Evolutionary conservation across 305 asterid genomes (phyloP), one percentile per base, ranked within the genome.

Genomic region (Lippia alba): DNA sequence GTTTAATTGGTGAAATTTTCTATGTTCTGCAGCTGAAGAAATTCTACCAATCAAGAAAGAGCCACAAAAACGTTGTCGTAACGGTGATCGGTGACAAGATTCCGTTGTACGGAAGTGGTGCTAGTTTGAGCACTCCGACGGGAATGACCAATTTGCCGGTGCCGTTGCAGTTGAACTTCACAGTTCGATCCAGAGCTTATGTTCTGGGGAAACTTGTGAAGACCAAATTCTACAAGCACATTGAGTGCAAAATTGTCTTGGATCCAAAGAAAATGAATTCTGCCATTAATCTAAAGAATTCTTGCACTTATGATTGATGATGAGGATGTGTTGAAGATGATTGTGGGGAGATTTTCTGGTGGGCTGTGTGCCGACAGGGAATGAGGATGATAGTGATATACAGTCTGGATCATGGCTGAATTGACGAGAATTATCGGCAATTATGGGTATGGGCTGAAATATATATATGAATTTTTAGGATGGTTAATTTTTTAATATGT

Each of bases 121-220:
- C 96, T 46, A 75, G 83, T 84, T 59, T 92, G 87, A 85, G 85
- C 80, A 86, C 87, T 0, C 83, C 85, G 10, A 71, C 81, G 4
- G 97, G 96, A 66, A 67, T 87, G 10, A 81, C 92, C 1, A 15
- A 83, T 8, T 12, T 69, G 24, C 90, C 91, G 7, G 89, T 90
- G 71, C 87, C 86, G 0, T 50, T 92, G 39, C 82, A 83, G 32
- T 69, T 92, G 78, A 82, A 71, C 36, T 87, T 92, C 12, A 81
- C 80, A 20, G 82, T 92, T 34, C 75, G 87, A 61, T 83, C 98
- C 8, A 87, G 86, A 59, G 98, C 89, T 32, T 84, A 88, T 53
- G 96, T 92, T 60, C 64, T 92, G 71, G 98, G 98, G 1, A 84
- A 89, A 72, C 76, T 92, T 74, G 98, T 92, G 82, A 88, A 81